phyloP scores from a whole-genome alignment of 352 stramenopile species.

The Pythium rishiriense region DNA sequence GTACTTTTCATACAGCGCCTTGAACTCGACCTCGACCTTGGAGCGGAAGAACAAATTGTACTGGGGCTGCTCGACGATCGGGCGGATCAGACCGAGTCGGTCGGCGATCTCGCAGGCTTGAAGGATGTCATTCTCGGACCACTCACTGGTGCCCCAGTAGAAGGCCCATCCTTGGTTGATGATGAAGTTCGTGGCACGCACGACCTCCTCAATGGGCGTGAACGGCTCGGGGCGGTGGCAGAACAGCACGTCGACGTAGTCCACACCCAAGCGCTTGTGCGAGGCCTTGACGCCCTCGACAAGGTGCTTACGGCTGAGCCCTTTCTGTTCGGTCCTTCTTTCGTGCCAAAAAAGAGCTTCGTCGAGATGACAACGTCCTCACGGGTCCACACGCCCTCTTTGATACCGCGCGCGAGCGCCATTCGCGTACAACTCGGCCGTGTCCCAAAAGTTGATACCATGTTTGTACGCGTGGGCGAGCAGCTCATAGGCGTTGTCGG shows the following conservation, averaged over 20 bases:
- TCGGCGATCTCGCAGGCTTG: constrained; percentile 40
- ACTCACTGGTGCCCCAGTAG: constrained; percentile 59
- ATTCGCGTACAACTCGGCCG: constrained; percentile 41
- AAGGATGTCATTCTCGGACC: constrained; percentile 42
- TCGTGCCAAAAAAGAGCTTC: constrained; percentile 53
- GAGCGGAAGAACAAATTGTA: constrained; percentile 39
- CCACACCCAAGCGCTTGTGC: constrained; percentile 38
- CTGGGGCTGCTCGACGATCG: constrained; percentile 49
- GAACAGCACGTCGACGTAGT: constrained; percentile 51
- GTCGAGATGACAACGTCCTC: constrained; percentile 60
- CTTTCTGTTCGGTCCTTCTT: constrained; percentile 27
- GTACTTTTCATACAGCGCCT: neutral
- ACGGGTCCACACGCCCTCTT: constrained; percentile 25
- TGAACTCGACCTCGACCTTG: neutral
- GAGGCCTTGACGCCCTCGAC: constrained; percentile 44
- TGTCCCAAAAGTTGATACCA: constrained; percentile 69
- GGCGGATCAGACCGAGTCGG: constrained; percentile 32
- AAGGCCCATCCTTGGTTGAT: constrained; percentile 44
- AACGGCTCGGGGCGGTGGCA: constrained; percentile 34
- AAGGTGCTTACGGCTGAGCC: constrained; percentile 47
- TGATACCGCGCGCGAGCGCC: constrained; percentile 28
- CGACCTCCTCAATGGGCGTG: constrained; percentile 43
- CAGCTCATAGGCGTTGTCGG: constrained; percentile 32
- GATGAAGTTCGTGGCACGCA: constrained; percentile 53
- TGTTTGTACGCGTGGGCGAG: constrained; percentile 32